These are phyloP conservation scores for Stemphylium beticola DNA, from an alignment of 2,329 filamentous ascomycete genomes.

Conservation along the genomic window DNA sequence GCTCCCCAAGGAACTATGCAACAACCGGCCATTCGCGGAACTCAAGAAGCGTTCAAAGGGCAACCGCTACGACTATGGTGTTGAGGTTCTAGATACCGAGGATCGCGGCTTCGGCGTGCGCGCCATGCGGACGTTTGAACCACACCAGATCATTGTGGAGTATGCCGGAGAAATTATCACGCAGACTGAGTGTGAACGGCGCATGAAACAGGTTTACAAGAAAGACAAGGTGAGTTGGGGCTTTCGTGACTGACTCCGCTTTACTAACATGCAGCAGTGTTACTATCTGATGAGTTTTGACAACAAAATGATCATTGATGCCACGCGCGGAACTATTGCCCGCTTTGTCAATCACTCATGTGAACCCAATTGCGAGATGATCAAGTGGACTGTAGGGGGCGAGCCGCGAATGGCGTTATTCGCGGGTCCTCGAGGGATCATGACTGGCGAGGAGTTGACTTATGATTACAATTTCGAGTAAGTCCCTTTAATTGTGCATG, in stretches of 20 bases:
- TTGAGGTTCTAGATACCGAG: constrained; percentile 90
- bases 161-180: constrained; percentile 98
- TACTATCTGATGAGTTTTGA: constrained; percentile 99
- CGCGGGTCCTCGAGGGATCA: constrained; percentile 85
- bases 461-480: constrained; percentile 86
- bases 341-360: constrained; percentile 99
- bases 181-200: constrained; percentile 86
- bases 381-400: constrained; percentile 94
- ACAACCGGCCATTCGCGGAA: constrained; percentile 86
- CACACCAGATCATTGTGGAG: constrained; percentile 96
- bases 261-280: constrained; percentile 63
- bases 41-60: constrained; percentile 72
- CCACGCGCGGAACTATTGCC: constrained; percentile 92
- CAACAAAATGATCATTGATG: constrained; percentile 98
- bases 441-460: constrained; percentile 93
- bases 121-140: constrained; percentile 83
- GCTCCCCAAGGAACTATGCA: constrained; percentile 73
- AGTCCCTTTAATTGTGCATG: constrained; percentile 30
- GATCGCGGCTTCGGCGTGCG: constrained; percentile 92
- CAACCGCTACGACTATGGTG: constrained; percentile 87
- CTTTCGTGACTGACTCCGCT: neutral
- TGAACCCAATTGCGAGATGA: constrained; percentile 95
- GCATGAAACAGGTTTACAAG: constrained; percentile 94
- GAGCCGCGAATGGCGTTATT: constrained; percentile 97
- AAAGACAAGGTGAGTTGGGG: constrained; percentile 76